These are phyloP conservation scores for Hemisphaericaspora xylanilytica DNA, from an alignment of 1,139 yeast genomes.

Conservation along the genomic window DNA sequence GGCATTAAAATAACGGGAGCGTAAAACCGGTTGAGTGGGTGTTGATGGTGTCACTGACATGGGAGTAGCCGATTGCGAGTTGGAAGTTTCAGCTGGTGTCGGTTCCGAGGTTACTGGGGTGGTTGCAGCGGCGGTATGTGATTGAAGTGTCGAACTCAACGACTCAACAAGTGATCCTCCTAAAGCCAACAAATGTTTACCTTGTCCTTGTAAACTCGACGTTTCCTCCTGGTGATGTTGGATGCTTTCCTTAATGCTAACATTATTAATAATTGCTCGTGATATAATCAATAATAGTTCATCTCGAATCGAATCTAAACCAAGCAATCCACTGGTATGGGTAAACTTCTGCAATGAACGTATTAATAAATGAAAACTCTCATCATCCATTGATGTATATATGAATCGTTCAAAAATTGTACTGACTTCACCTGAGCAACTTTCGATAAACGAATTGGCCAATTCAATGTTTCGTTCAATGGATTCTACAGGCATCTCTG, in stretches of 20 bases:
- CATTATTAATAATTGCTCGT: constrained; percentile 46
- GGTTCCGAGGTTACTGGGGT: not conserved
- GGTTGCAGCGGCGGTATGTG: not conserved
- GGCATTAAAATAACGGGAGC: constrained; percentile 49
- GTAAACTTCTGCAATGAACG: constrained; percentile 76
- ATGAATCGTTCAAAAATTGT: constrained; percentile 52
- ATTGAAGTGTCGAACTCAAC: constrained; percentile 10
- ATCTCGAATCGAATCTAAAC: constrained; percentile 54
- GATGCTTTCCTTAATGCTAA: constrained; percentile 19
- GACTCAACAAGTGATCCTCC: constrained; percentile 66
- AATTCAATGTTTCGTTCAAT: constrained; percentile 38
- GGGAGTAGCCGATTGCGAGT: not conserved
- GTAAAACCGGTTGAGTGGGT: constrained; percentile 7
- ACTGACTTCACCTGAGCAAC: constrained; percentile 47
- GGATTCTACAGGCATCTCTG: constrained; percentile 20
- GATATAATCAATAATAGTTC: constrained; percentile 59
- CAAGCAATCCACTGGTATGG: constrained; percentile 79
- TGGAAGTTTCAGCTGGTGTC: not conserved
- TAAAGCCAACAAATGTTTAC: constrained; percentile 43
- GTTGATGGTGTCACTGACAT: constrained; percentile 1
- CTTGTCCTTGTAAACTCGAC: constrained; percentile 21
- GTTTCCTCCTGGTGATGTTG: constrained; percentile 3
- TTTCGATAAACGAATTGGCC: constrained; percentile 38
- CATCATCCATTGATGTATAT: constrained; percentile 66
- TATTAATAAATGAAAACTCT: constrained; percentile 58